Evolutionary conservation across 2,329 filamentous ascomycete species (phyloP).

Genomic region (Helminthosporium solani): DNA sequence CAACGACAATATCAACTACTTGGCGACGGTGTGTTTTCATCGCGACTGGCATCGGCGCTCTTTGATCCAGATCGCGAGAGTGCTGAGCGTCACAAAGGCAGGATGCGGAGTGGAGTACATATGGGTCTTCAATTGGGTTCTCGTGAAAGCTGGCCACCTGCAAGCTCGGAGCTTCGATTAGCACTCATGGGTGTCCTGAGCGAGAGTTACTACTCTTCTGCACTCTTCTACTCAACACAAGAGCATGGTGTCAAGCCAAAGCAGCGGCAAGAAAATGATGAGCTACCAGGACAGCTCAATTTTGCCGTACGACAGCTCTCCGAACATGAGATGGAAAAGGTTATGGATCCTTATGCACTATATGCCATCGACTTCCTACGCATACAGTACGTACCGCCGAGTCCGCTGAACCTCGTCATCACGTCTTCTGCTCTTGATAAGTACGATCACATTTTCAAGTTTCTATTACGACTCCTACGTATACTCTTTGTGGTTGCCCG

Average conservation of each 20-base stretch:
- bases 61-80: slow-evolving; percentile 82
- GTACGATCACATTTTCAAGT: slow-evolving; percentile 83
- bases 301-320: slow-evolving; percentile 78
- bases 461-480: slow-evolving; percentile 73
- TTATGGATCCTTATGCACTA: slow-evolving; percentile 78
- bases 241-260: slow-evolving; percentile 1
- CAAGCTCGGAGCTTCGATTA: slow-evolving; percentile 87
- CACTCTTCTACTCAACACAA: slow-evolving; percentile 29
- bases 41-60: slow-evolving; percentile 75
- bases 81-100: slow-evolving; percentile 70
- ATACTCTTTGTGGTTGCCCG: slow-evolving; percentile 70
- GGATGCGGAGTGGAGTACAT: slow-evolving; percentile 61
- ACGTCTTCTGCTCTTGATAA: slow-evolving; percentile 69
- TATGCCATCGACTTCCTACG: slow-evolving; percentile 92
- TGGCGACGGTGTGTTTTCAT: slow-evolving; percentile 80
- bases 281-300: slow-evolving; percentile 49
- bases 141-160: slow-evolving; percentile 85
- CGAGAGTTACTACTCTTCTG: slow-evolving; percentile 64
- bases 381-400: slow-evolving; percentile 77
- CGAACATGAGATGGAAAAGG: slow-evolving; percentile 74
- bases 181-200: slow-evolving; percentile 82
- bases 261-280: slow-evolving; percentile 25
- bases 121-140: slow-evolving; percentile 84
- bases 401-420: slow-evolving; percentile 71
- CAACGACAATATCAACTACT: slow-evolving; percentile 82